phyloP scores from a whole-genome alignment of 1,284 basidiomycete species.

The Malassezia vespertilionis region DNA sequence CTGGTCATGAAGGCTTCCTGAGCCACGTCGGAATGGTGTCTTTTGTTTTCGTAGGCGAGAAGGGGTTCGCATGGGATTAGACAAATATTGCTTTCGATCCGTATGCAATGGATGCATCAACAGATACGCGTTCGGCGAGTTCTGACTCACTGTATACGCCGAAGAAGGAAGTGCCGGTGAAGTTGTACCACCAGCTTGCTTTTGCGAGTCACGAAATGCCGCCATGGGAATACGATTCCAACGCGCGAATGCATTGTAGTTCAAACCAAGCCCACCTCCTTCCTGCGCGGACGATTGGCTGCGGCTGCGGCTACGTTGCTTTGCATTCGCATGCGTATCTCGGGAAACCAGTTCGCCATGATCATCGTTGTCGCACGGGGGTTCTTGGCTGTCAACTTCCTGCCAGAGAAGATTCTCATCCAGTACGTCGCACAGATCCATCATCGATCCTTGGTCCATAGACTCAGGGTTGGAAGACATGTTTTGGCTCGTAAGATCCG shows the following conservation, averaged over 20 bases:
- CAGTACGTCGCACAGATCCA: slow-evolving; percentile 44
- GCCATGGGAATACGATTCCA: slow-evolving; percentile 45
- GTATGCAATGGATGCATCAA: slow-evolving; percentile 20
- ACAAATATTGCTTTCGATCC: not conserved
- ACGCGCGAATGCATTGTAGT: slow-evolving; percentile 35
- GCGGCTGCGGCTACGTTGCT: no score
- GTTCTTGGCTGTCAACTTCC: no score
- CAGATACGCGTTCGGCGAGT: slow-evolving; percentile 29
- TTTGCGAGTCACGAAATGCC: slow-evolving; percentile 40
- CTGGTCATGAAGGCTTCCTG: not conserved
- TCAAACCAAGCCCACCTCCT: slow-evolving; percentile 19
- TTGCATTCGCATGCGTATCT: no score
- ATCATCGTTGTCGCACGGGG: no score
- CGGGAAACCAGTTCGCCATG: no score
- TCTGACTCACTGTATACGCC: slow-evolving; percentile 16
- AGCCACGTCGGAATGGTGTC: slow-evolving; percentile 4
- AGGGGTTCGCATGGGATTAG: not conserved
- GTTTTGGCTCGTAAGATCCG: no score
- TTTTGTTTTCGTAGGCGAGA: not conserved
- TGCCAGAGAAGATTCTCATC: slow-evolving; percentile 36
- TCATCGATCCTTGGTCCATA: no score
- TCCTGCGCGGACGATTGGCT: no score
- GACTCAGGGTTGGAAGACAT: no score
- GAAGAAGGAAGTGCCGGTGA: slow-evolving; percentile 6
- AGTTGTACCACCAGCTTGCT: slow-evolving; percentile 12